These are phyloP conservation scores for Phaeosphaeriaceae sp. DNA, from an alignment of 2,329 filamentous ascomycete species.

Conservation along the genomic window DNA sequence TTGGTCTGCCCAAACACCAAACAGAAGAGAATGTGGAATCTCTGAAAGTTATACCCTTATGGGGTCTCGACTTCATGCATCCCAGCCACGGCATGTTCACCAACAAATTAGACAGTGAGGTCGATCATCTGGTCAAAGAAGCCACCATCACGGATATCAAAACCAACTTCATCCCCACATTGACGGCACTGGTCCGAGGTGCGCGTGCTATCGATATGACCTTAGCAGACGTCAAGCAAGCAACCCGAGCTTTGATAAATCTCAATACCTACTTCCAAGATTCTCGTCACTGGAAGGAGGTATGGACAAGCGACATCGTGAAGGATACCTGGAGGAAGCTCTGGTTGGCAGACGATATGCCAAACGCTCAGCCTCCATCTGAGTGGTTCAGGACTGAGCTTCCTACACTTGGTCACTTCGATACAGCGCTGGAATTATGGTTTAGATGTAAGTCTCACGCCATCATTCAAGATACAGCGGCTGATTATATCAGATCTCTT, in stretches of 20 bases:
- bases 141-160: constrained; percentile 48
- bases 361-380: constrained; percentile 51
- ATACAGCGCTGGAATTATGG: constrained; percentile 57
- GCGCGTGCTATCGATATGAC: constrained; percentile 50
- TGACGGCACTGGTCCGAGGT: constrained; percentile 51
- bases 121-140: constrained; percentile 46
- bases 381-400: constrained; percentile 57
- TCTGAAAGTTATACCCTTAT: constrained; percentile 52
- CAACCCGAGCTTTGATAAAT: constrained; percentile 51
- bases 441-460: constrained; percentile 47
- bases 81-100: constrained; percentile 53
- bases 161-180: constrained; percentile 50
- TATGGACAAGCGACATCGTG: constrained; percentile 57
- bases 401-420: constrained; percentile 56
- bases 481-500: constrained; percentile 52
- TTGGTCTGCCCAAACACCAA: constrained; percentile 53
- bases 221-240: constrained; percentile 49
- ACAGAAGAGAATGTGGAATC: constrained; percentile 54
- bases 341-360: constrained; percentile 56
- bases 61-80: constrained; percentile 53
- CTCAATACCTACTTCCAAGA: constrained; percentile 56
- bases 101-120: constrained; percentile 51
- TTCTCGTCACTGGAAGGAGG: constrained; percentile 55
- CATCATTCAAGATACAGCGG: neutral
- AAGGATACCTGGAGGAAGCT: constrained; percentile 56